phyloP scores from a whole-genome alignment of 352 stramenopile species.

The Phytophthora lateralis region DNA sequence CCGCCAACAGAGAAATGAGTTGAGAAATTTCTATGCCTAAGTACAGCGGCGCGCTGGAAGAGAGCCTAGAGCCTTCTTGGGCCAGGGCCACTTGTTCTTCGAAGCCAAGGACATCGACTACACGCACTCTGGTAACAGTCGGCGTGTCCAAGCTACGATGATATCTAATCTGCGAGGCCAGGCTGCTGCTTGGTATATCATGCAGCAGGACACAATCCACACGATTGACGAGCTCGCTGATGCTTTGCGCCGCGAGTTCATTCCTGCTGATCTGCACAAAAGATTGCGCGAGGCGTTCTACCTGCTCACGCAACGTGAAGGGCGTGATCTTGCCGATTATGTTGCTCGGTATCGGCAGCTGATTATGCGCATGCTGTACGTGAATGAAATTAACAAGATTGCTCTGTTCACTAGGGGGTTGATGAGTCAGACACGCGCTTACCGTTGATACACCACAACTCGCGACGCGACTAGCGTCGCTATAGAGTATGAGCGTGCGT shows the following conservation, averaged over 20 bases:
- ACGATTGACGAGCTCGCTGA: background rate
- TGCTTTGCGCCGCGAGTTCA: slow-evolving; percentile 7
- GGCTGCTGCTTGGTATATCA: slow-evolving; percentile 17
- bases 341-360: slow-evolving; percentile 9
- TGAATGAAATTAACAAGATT: slow-evolving; percentile 15
- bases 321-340: slow-evolving; percentile 10
- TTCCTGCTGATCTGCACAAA: slow-evolving; percentile 15
- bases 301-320: slow-evolving; percentile 10
- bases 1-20: background rate
- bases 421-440: background rate
- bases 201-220: background rate
- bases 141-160: slow-evolving; percentile 10
- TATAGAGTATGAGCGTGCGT: background rate
- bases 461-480: background rate
- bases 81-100: slow-evolving; percentile 12
- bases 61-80: slow-evolving; percentile 14
- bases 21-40: slow-evolving; percentile 2
- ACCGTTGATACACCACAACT: background rate
- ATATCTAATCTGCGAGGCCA: slow-evolving; percentile 7
- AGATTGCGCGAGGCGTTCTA: slow-evolving; percentile 6
- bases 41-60: slow-evolving; percentile 3
- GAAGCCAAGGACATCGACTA: slow-evolving; percentile 17
- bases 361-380: slow-evolving; percentile 8
- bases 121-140: slow-evolving; percentile 1
- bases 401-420: background rate